Conservation (phyloP, 257 asterid genomes). For the Gentiana straminea region DNA sequence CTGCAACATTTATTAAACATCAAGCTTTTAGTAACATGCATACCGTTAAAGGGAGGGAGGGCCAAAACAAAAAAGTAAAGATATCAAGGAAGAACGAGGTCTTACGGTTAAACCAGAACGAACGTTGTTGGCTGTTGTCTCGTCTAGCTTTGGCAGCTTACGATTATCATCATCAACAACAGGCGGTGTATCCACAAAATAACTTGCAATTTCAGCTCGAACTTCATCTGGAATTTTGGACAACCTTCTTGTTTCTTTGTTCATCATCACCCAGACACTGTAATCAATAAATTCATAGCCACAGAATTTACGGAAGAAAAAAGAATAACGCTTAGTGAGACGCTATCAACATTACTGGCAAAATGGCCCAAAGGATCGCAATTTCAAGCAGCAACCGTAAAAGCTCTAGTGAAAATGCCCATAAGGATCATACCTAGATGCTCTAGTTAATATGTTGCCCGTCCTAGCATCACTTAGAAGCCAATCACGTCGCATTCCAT, state of each 20-base stretch:
- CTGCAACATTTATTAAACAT: constrained; percentile 28
- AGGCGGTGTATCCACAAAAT: constrained; percentile 67
- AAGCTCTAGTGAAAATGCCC: not conserved
- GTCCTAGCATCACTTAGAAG: constrained; percentile 57
- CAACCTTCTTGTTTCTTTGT: constrained; percentile 65
- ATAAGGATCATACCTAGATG: constrained; percentile 41
- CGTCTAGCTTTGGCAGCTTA: constrained; percentile 72
- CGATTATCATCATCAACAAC: constrained; percentile 49
- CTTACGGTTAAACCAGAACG: constrained; percentile 62
- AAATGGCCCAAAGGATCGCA: not conserved
- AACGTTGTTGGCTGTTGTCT: constrained; percentile 39
- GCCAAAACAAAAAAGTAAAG: not conserved
- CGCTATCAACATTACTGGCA: too few species aligned
- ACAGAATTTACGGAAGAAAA: not conserved
- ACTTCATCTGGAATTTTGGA: constrained; percentile 82
- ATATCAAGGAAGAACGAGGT: not conserved
- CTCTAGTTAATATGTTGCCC: constrained; percentile 61
- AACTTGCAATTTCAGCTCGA: constrained; percentile 52
- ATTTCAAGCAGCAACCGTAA: not conserved
- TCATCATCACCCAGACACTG: constrained; percentile 83
- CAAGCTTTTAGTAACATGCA: constrained; percentile 2
- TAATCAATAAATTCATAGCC: too few species aligned
- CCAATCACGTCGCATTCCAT: constrained; percentile 93
- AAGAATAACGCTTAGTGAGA: too few species aligned
- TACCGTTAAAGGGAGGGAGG: not conserved